These are phyloP conservation scores for Mucor circinelloides DNA, from an alignment of 371 early-diverging fungal genomes.

Conservation along the genomic window DNA sequence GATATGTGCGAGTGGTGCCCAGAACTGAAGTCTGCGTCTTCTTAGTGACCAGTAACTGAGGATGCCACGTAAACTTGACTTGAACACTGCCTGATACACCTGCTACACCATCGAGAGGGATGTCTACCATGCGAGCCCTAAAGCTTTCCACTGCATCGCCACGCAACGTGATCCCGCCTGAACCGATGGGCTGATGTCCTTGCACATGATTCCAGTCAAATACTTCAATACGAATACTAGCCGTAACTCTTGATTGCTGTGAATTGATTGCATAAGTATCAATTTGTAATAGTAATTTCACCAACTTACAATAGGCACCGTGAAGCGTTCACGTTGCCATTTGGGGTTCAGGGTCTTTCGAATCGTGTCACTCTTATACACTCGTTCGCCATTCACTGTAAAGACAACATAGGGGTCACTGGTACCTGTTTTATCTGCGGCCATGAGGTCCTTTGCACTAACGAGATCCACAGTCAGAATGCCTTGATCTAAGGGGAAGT, in stretches of 20 bases:
- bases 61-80: constrained; percentile 49
- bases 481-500: constrained; percentile 38
- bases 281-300: neutral
- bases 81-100: constrained; percentile 45
- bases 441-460: constrained; percentile 51
- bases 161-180: constrained; percentile 47
- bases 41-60: constrained; percentile 41
- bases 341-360: constrained; percentile 83
- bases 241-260: constrained; percentile 58
- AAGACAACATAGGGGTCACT: constrained; percentile 87
- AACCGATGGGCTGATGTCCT: constrained; percentile 49
- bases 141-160: constrained; percentile 49
- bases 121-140: constrained; percentile 29
- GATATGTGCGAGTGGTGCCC: constrained; percentile 23
- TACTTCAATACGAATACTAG: constrained; percentile 73
- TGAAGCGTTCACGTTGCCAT: constrained; percentile 74
- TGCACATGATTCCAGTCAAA: constrained; percentile 84
- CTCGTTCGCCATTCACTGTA: constrained; percentile 75
- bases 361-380: constrained; percentile 75
- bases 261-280: neutral
- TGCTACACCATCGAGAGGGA: constrained; percentile 49
- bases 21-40: constrained; percentile 48
- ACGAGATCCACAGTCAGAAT: constrained; percentile 49
- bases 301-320: constrained; percentile 64
- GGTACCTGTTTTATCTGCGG: constrained; percentile 57